Evolutionary conservation across 2,329 filamentous ascomycete species (phyloP).

Genomic region (Pseudogymnoascus sp.): DNA sequence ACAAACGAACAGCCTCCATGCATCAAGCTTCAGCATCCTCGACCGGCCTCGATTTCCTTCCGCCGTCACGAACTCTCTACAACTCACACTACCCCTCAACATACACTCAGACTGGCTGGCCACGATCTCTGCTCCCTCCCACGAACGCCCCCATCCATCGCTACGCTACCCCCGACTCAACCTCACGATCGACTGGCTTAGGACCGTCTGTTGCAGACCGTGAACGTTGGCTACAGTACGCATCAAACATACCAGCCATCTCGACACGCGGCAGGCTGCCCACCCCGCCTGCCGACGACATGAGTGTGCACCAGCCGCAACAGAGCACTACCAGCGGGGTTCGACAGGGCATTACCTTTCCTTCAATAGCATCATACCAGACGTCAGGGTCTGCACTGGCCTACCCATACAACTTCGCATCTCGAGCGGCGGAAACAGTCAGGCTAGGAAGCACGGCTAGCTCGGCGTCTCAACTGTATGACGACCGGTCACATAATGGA

Average conservation of each 20-base stretch:
- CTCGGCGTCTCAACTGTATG: conserved; percentile 12
- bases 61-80: conserved; percentile 14
- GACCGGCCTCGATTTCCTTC: conserved; percentile 25
- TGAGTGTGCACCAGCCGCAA: conserved; percentile 43
- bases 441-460: conserved; percentile 14
- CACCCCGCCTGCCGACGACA: conserved; percentile 45
- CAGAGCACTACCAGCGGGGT: conserved; percentile 41
- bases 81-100: conserved; percentile 1
- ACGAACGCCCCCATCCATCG: neutral
- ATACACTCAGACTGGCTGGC: conserved; percentile 9
- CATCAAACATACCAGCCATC: conserved; percentile 20
- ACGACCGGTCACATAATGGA: conserved; percentile 1
- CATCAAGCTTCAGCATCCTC: conserved; percentile 27
- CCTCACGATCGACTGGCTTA: neutral
- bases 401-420: conserved; percentile 14
- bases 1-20: conserved; percentile 22
- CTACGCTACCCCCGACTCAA: neutral
- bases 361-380: conserved; percentile 15
- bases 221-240: conserved; percentile 14
- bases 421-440: conserved; percentile 18
- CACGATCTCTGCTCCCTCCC: conserved; percentile 1
- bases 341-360: conserved; percentile 31
- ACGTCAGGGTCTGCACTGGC: conserved; percentile 9
- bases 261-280: conserved; percentile 34
- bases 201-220: neutral